Evolutionary conservation across 441 rosid genomes (phyloP).

Genomic region (Gossypium armourianum): DNA sequence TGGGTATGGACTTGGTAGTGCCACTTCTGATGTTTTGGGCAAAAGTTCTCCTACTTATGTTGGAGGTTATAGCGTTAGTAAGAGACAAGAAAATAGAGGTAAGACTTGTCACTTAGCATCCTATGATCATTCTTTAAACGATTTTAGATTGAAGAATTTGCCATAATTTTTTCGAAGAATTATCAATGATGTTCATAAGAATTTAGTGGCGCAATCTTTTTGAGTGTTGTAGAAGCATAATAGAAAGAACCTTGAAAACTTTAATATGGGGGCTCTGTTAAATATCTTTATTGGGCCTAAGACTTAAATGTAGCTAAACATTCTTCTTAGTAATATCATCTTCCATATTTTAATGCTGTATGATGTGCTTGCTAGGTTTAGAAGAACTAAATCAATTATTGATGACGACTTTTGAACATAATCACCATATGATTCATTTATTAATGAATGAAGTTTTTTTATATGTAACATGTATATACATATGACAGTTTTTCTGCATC

Average conservation of each 20-base stretch:
- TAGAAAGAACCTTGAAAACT: background rate
- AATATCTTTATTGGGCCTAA: background rate
- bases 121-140: background rate
- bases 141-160: background rate
- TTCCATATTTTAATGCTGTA: background rate
- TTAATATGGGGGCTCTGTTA: background rate
- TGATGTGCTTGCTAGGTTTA: background rate
- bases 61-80: constrained; percentile 72
- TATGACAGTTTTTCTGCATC: background rate
- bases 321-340: background rate
- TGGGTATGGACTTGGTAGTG: constrained; percentile 59
- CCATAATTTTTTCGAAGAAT: background rate
- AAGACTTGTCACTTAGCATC: constrained; percentile 16
- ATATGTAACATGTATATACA: background rate
- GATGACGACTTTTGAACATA: background rate
- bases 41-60: constrained; percentile 72
- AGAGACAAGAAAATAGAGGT: constrained; percentile 86
- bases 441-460: background rate
- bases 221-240: background rate
- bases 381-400: background rate
- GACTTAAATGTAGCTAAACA: background rate
- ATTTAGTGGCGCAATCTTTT: background rate
- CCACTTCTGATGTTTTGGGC: constrained; percentile 52
- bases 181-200: background rate
- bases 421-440: background rate